phyloP scores from a whole-genome alignment of 2,329 filamentous ascomycete species.

The Epichloe bromicola region DNA sequence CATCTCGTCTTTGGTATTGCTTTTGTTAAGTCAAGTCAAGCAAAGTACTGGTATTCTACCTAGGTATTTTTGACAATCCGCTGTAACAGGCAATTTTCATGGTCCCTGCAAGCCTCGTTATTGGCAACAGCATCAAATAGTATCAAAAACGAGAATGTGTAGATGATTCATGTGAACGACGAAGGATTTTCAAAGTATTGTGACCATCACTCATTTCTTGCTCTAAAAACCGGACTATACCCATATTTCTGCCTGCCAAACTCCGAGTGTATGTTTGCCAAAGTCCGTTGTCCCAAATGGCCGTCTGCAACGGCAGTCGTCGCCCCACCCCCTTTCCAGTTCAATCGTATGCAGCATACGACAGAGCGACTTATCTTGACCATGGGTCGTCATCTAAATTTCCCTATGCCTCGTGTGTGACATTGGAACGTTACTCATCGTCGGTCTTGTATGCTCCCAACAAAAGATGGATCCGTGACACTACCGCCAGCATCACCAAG shows the following conservation, averaged over 20 bases:
- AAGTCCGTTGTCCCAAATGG: neutral
- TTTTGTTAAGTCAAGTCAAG: neutral
- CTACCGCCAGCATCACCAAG: constrained; percentile 88
- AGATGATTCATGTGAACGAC: neutral
- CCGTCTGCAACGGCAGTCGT: neutral
- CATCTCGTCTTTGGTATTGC: too few species aligned
- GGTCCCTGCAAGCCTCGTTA: neutral
- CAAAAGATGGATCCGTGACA: constrained; percentile 71
- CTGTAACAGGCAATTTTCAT: neutral
- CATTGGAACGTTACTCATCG: constrained; percentile 13
- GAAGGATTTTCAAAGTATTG: neutral
- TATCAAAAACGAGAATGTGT: neutral
- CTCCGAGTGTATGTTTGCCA: constrained; percentile 6
- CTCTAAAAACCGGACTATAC: constrained; percentile 1
- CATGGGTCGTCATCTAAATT: neutral
- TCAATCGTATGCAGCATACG: neutral
- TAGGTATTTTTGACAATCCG: neutral
- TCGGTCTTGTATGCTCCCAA: constrained; percentile 45
- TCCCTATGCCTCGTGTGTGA: neutral
- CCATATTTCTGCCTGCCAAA: constrained; percentile 8
- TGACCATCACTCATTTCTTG: neutral
- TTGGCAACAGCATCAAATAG: neutral
- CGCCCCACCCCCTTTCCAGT: neutral
- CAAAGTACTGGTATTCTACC: neutral
- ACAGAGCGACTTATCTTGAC: neutral